Conservation (phyloP, 2,329 filamentous ascomycete species). For the Trichoderma sp. region DNA sequence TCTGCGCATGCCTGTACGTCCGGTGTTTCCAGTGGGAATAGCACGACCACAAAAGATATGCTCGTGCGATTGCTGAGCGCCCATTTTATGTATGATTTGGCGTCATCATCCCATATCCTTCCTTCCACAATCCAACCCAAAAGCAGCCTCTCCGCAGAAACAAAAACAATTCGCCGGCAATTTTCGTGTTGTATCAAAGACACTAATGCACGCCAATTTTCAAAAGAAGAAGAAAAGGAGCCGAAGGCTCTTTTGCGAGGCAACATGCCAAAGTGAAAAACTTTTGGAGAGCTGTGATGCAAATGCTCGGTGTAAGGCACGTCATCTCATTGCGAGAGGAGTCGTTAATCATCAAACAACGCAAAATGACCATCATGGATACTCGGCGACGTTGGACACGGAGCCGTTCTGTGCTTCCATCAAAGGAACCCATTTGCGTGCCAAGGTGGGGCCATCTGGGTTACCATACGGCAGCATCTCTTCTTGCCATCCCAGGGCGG, state of each 20-base stretch:
- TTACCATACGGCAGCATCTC: constrained; percentile 40
- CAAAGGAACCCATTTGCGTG: constrained; percentile 48
- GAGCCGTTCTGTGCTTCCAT: constrained; percentile 28
- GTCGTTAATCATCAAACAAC: constrained; percentile 26
- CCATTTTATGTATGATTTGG: background rate
- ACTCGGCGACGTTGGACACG: constrained; percentile 33
- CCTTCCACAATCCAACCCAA: background rate
- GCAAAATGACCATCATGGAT: constrained; percentile 32
- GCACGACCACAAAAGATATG: background rate
- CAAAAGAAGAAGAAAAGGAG: background rate
- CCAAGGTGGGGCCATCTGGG: constrained; percentile 44
- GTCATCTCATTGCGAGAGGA: constrained; percentile 25
- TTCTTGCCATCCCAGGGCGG: constrained; percentile 53
- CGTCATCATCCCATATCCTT: background rate
- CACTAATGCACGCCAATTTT: constrained; percentile 15
- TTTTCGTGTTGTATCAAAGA: constrained; percentile 1
- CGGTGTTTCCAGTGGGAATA: background rate
- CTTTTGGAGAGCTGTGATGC: constrained; percentile 26
- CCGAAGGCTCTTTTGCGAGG: background rate
- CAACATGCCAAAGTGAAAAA: constrained; percentile 4
- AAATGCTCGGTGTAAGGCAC: constrained; percentile 24
- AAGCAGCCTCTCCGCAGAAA: background rate
- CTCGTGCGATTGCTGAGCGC: background rate
- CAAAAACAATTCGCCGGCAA: constrained; percentile 9
- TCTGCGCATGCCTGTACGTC: background rate